phyloP scores from a whole-genome alignment of 441 rosid genomes.

The Aleurites moluccanus region DNA sequence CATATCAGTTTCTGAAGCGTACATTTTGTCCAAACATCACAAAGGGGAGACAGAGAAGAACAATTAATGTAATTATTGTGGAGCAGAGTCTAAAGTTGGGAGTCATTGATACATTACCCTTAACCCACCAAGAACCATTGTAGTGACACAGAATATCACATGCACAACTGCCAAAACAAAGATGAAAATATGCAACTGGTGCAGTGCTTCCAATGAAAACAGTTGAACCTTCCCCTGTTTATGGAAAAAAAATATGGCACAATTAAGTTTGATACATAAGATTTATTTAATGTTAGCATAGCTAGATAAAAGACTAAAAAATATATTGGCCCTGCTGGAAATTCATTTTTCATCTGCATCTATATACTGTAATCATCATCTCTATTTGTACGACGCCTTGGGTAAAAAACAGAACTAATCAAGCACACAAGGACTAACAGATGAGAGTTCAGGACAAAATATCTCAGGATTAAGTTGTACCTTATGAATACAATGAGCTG shows the following conservation, averaged over 20 bases:
- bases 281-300: neutral
- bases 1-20: neutral
- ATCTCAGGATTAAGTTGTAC: conserved; percentile 17
- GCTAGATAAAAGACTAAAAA: neutral
- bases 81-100: neutral
- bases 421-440: neutral
- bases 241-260: conserved; percentile 1
- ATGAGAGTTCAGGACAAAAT: neutral
- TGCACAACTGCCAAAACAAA: conserved; percentile 84
- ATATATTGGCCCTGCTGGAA: neutral
- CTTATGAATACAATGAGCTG: conserved; percentile 34
- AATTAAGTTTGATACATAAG: neutral
- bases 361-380: neutral
- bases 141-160: conserved; percentile 69
- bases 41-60: neutral
- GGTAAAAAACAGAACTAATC: neutral
- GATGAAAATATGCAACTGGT: conserved; percentile 86
- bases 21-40: neutral
- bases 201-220: conserved; percentile 73
- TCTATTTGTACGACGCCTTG: neutral
- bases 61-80: neutral
- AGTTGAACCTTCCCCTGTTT: conserved; percentile 67
- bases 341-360: conserved; percentile 1
- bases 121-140: conserved; percentile 77
- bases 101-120: conserved; percentile 47